phyloP scores from a whole-genome alignment of 306 rosid species.

The Cicer arietinum region DNA sequence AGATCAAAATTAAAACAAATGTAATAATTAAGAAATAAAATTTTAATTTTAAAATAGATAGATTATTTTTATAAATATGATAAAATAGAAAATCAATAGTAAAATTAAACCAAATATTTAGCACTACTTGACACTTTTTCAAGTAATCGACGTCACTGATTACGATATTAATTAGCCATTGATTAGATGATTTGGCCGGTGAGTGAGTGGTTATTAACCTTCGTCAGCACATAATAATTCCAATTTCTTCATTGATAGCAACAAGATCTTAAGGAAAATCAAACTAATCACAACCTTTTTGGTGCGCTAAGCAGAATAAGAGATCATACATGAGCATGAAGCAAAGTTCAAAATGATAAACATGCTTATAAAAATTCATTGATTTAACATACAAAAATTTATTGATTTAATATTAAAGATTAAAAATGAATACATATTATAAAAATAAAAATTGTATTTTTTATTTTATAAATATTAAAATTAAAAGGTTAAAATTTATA shows the following conservation, averaged over 20 bases:
- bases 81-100: no score
- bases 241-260: background rate
- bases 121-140: background rate
- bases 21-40: no score
- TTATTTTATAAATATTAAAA: no score
- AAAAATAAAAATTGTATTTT: no score
- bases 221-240: conserved; percentile 13
- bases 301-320: background rate
- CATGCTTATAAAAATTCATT: no score
- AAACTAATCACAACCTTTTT: background rate
- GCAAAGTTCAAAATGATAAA: conserved; percentile 37
- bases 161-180: background rate
- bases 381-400: no score
- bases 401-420: no score
- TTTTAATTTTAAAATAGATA: no score
- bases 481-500: background rate
- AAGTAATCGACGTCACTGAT: conserved; percentile 20
- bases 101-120: no score
- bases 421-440: no score
- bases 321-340: background rate
- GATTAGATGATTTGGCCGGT: conserved; percentile 33
- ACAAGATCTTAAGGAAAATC: background rate
- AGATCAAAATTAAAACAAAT: no score
- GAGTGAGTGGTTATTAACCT: conserved; percentile 11
- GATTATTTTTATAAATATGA: no score